Evolutionary conservation across 2,329 filamentous ascomycete genomes (phyloP), one percentile per base, ranked within the genome.

Genomic region (Cladophialophora immunda): DNA sequence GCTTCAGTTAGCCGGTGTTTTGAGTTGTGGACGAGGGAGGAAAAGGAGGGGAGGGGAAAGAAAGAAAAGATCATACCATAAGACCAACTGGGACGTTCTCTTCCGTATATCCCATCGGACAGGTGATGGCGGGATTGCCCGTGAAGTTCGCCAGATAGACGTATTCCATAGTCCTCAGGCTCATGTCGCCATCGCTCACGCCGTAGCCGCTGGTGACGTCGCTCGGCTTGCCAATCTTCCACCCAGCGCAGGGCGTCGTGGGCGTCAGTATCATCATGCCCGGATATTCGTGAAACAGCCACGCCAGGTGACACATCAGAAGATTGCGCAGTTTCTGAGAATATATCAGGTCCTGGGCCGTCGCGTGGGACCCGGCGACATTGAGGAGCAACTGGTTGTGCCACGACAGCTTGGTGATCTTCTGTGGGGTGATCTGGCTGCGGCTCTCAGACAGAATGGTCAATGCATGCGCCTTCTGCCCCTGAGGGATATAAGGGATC

Each of bases 121-220:
- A 88, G 54, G 83, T 88, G 13, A 96, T 86, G 0, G 92, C 88
- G 0, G 94, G 94, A 57, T 89, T 89, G 0, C 94, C 94, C 0
- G 85, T 87, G 72, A 93, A 89, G 78, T 97, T 97, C 6, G 93
- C 91, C 38, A 97, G 79, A 86, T 91, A 97, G 17, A 92, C 89
- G 78, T 92, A 97, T 77, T 90, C 87, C 92, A 97, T 97, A 75
- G 87, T 92, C 29, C 86, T 83, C n/a, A 97, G 81, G 17, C 87
- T 89, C 68, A 81, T 83, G 76, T 95, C 93, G 0, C 85, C 89
- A 76, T 97, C 90, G 41, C 85, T 89, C 71, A 92, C 82, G 2
- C 94, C 94, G 55, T 83, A 79, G 17, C 71, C 70, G 45, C 64
- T 68, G n/a, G 68, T 71, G 4, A 88, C 76, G 73, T 93, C 89